phyloP scores from a whole-genome alignment of 2,329 filamentous ascomycete species.

The Ilyonectria destructans region DNA sequence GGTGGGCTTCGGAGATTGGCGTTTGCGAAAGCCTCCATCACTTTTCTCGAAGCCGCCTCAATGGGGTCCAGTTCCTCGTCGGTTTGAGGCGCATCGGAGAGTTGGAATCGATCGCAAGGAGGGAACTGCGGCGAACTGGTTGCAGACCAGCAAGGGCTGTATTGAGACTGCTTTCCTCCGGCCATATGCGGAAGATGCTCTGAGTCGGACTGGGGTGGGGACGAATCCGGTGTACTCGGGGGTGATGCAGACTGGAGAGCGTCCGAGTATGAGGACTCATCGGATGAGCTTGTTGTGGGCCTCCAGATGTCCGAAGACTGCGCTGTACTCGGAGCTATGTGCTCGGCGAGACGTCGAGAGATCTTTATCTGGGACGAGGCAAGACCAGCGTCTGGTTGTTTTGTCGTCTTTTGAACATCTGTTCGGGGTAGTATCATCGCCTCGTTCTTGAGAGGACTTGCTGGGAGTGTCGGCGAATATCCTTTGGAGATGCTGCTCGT shows the following conservation, averaged over 20 bases:
- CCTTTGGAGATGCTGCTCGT: conserved; percentile 16
- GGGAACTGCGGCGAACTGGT: conserved; percentile 41
- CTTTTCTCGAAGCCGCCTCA: conserved; percentile 52
- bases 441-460: conserved; percentile 34
- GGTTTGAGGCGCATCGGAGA: conserved; percentile 32
- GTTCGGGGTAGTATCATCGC: conserved; percentile 18
- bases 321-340: conserved; percentile 20
- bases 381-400: background rate
- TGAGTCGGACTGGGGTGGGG: conserved; percentile 60
- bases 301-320: conserved; percentile 28
- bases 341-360: conserved; percentile 26
- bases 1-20: conserved; percentile 41
- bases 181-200: conserved; percentile 44
- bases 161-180: conserved; percentile 32
- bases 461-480: conserved; percentile 12
- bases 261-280: conserved; percentile 57
- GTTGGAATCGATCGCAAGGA: conserved; percentile 40
- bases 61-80: conserved; percentile 49
- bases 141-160: conserved; percentile 44
- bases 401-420: background rate
- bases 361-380: conserved; percentile 21
- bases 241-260: conserved; percentile 55
- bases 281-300: conserved; percentile 53
- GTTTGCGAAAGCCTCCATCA: conserved; percentile 52
- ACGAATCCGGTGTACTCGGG: conserved; percentile 59